Evolutionary conservation across 2,329 filamentous ascomycete genomes (phyloP).

Genomic region (Plenodomus biglobosus): DNA sequence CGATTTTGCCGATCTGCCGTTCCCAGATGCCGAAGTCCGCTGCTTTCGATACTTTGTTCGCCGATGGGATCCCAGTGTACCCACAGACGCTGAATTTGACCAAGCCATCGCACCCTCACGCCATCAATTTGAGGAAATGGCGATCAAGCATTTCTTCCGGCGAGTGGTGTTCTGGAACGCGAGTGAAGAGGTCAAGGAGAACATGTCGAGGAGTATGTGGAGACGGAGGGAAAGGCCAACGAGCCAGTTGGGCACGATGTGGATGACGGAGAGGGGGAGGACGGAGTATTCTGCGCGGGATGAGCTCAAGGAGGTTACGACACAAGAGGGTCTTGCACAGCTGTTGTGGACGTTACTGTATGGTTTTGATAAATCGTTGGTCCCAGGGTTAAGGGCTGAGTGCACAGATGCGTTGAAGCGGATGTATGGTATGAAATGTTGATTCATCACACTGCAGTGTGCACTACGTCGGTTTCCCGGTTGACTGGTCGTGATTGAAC

Average conservation of each 20-base stretch:
- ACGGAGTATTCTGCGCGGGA: constrained; percentile 9
- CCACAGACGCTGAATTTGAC: constrained; percentile 21
- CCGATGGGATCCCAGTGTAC: constrained; percentile 18
- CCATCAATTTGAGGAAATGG: constrained; percentile 21
- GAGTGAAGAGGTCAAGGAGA: constrained; percentile 16
- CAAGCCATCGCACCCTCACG: constrained; percentile 8
- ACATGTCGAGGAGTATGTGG: constrained; percentile 4
- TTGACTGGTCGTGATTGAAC: not conserved
- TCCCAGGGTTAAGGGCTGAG: constrained; percentile 12
- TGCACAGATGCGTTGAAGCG: constrained; percentile 22
- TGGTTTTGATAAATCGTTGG: constrained; percentile 11
- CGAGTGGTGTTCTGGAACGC: constrained; percentile 25
- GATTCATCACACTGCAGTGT: not conserved
- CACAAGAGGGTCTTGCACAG: constrained; percentile 29
- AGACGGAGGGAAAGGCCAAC: constrained; percentile 8
- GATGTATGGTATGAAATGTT: constrained; percentile 17
- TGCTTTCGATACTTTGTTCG: constrained; percentile 24
- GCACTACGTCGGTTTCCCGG: not conserved
- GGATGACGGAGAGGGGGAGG: constrained; percentile 13
- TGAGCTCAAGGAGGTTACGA: constrained; percentile 25
- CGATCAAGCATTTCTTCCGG: constrained; percentile 24
- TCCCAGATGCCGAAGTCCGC: constrained; percentile 24
- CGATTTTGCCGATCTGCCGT: constrained; percentile 13
- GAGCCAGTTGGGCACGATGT: constrained; percentile 16
- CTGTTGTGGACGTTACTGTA: constrained; percentile 27